phyloP scores from a whole-genome alignment of 768 basidiomycete species.

The Clavulina sp. region DNA sequence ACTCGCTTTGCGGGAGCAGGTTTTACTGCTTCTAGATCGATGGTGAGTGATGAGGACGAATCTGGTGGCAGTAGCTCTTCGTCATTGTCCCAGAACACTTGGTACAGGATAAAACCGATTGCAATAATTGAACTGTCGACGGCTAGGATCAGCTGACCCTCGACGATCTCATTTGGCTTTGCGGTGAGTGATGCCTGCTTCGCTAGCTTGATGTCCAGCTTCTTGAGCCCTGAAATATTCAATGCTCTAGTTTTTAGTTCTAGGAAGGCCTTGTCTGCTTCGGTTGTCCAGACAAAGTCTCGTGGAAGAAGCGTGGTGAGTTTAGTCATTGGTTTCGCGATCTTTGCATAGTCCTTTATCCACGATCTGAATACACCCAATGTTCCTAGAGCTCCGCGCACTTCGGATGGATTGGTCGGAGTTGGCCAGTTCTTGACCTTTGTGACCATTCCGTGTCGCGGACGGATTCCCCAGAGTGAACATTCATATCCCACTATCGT shows the following conservation, averaged over 20 bases:
- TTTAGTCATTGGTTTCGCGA: conserved; percentile 14
- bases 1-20: no score
- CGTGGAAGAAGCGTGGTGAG: no score
- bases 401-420: conserved; percentile 13
- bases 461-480: conserved; percentile 19
- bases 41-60: no score
- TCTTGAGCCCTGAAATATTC: no score
- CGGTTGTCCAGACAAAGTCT: neutral
- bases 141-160: no score
- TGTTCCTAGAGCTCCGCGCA: conserved; percentile 19
- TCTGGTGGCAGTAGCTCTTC: no score
- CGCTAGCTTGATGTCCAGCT: no score
- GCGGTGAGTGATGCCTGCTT: no score
- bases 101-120: conserved; percentile 24
- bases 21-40: no score
- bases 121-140: conserved; percentile 24
- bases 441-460: conserved; percentile 15
- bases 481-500: conserved; percentile 25
- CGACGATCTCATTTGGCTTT: no score
- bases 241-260: neutral
- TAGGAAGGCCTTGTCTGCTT: neutral
- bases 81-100: conserved; percentile 14
- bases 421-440: conserved; percentile 20
- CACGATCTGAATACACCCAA: conserved; percentile 17
- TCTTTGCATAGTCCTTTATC: conserved; percentile 16